Evolutionary conservation across 345 rosid genomes (phyloP), one percentile per base, ranked within the genome.

Genomic region (Sisymbrium irio): DNA sequence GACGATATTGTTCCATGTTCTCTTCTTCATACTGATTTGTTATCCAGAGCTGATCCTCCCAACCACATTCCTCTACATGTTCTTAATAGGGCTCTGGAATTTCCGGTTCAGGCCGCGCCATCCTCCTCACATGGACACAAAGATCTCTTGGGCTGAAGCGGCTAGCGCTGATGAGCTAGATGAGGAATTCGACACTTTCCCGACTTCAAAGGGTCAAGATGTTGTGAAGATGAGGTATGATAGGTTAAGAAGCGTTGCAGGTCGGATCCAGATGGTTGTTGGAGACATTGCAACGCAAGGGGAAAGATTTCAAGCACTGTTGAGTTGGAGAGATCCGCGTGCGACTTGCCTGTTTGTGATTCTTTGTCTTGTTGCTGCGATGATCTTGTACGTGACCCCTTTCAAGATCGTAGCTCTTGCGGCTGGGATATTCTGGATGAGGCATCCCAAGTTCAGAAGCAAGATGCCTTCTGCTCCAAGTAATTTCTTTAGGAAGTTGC

Each of bases 231-330:
- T 92, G 89, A 88, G 98, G 83, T 92, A 90, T 46, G 95, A 90
- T 72, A 77, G 92, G 77, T 84, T 85, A 7, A 82, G 98, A 71
- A 88, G 96, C 49, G 88, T 92, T 44, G 94, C 96, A 0, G 96
- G 96, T 58, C 78, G 97, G 79, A 86, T 92, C 22, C 96, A 92
- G 68, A 89, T 87, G 5, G 88, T 90, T 15, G 87, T 87, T 32
- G 96, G 96, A 22, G 96, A 92, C 68, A 85, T 87, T 75, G 96
- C 98, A 32, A 92, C 91, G 0, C 98, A 88, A 61, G 96, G 90
- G 62, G 96, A 90, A 76, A 88, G 94, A 67, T 77, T 88, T 77
- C 90, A 89, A 77, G 81, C 87, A 19, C 71, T 87, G 45, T 81
- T 92, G 30, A 84, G 89, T 39, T 92, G 96, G 98, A 85, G 95